These are phyloP conservation scores for Cladophialophora chaetospira DNA, from an alignment of 2,329 filamentous ascomycete species.

Conservation along the genomic window DNA sequence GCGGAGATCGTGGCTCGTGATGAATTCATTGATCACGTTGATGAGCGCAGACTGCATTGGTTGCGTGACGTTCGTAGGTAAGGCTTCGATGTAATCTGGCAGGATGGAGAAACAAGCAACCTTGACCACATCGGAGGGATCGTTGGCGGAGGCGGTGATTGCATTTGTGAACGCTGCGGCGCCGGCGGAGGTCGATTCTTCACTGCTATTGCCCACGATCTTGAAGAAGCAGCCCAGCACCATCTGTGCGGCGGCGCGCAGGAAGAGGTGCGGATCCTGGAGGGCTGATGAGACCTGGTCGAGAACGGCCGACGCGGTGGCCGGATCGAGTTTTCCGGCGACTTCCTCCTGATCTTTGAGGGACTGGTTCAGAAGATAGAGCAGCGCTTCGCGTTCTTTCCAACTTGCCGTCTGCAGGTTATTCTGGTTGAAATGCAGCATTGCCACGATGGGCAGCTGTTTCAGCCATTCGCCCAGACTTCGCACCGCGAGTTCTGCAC, in stretches of 20 bases:
- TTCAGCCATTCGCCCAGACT: constrained; percentile 81
- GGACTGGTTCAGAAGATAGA: constrained; percentile 84
- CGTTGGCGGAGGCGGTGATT: constrained; percentile 72
- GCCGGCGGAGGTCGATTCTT: constrained; percentile 48
- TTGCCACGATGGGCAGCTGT: constrained; percentile 71
- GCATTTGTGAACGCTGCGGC: constrained; percentile 56
- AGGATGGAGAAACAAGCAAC: constrained; percentile 87
- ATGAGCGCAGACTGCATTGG: constrained; percentile 64
- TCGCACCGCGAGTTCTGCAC: constrained; percentile 89
- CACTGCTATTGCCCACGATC: constrained; percentile 55
- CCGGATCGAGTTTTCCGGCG: constrained; percentile 67
- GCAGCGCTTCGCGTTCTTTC: constrained; percentile 74
- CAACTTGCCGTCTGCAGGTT: constrained; percentile 41
- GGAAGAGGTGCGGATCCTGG: constrained; percentile 68
- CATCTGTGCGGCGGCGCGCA: constrained; percentile 84
- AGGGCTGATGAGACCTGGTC: constrained; percentile 79
- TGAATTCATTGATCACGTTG: constrained; percentile 67
- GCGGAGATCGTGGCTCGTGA: constrained; percentile 75
- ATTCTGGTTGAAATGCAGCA: constrained; percentile 69
- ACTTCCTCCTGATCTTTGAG: constrained; percentile 81
- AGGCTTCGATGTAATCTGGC: constrained; percentile 64
- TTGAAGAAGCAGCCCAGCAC: constrained; percentile 78
- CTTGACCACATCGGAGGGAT: constrained; percentile 84
- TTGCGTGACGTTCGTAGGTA: constrained; percentile 54
- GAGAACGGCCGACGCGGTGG: constrained; percentile 72